phyloP scores from a whole-genome alignment of 139 green algal species.

The Pleodorina starrii region DNA sequence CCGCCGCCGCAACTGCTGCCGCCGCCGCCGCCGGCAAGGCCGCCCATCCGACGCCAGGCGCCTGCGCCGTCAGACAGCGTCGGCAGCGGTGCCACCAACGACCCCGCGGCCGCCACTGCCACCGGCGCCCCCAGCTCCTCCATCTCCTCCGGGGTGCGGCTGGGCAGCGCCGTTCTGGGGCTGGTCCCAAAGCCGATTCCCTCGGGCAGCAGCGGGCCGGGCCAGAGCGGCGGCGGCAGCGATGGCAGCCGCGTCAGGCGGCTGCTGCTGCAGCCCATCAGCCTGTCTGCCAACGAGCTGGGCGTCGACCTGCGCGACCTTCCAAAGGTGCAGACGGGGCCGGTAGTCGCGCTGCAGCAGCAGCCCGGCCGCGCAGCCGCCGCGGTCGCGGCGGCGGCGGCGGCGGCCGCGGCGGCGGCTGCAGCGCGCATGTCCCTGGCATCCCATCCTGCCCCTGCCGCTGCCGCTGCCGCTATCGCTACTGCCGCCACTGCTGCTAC shows the following conservation, averaged over 20 bases:
- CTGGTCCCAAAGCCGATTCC: neutral
- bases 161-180: neutral
- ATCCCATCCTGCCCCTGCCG: neutral
- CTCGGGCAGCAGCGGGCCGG: neutral
- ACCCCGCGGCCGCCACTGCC: neutral
- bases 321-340: slow-evolving; percentile 5
- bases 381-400: neutral
- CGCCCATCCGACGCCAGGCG: neutral
- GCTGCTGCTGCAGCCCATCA: slow-evolving; percentile 9
- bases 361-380: neutral
- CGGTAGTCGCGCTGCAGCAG: neutral
- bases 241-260: neutral
- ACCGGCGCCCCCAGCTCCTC: neutral
- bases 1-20: neutral
- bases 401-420: neutral
- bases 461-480: neutral
- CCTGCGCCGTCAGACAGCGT: neutral
- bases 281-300: neutral
- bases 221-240: neutral
- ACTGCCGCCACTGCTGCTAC: neutral
- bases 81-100: neutral
- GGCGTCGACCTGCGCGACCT: neutral
- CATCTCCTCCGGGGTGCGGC: neutral
- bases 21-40: neutral
- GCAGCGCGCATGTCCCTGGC: neutral